Evolutionary conservation across 1,284 basidiomycete species (phyloP).

Genomic region (Sporisorium reilianum): DNA sequence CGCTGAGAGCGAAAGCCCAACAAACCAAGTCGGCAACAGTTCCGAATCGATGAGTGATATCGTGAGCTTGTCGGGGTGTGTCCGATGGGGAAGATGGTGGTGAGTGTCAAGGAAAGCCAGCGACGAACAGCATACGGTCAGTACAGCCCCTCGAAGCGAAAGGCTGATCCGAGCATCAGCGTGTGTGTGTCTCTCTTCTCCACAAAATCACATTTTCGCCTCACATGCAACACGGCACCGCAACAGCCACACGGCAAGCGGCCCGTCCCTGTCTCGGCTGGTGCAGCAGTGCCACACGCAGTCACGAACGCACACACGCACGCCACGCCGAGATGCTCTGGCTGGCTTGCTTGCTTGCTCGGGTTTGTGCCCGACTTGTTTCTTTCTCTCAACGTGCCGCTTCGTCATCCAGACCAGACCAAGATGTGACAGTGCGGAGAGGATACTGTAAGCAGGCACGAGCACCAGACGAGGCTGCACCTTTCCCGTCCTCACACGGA

Average conservation of each 20-base stretch:
- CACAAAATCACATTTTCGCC: conserved; percentile 4
- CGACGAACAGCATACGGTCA: too few relatives aligned
- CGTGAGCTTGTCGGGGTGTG: not conserved
- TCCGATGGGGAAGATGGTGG: not conserved
- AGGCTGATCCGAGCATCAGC: conserved; percentile 11
- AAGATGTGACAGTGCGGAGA: too few relatives aligned
- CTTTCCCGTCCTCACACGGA: not conserved
- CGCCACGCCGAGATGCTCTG: not conserved
- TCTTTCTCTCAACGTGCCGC: too few relatives aligned
- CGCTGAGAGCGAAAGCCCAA: not conserved
- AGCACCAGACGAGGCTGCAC: too few relatives aligned
- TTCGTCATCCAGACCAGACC: too few relatives aligned
- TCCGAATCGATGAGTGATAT: not conserved
- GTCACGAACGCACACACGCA: not conserved
- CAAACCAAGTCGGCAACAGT: not conserved
- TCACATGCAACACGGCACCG: not conserved
- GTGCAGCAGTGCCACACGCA: not conserved
- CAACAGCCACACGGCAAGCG: not conserved
- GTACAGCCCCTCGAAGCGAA: not conserved
- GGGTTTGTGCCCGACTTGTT: too few relatives aligned
- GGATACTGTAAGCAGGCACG: not conserved
- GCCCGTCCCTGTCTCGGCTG: not conserved
- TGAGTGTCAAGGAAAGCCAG: not conserved
- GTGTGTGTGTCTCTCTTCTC: not conserved
- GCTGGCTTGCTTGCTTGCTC: too few relatives aligned